Conservation (phyloP, 495 filamentous ascomycete genomes). For the Lasiosphaeriaceae sp. region DNA sequence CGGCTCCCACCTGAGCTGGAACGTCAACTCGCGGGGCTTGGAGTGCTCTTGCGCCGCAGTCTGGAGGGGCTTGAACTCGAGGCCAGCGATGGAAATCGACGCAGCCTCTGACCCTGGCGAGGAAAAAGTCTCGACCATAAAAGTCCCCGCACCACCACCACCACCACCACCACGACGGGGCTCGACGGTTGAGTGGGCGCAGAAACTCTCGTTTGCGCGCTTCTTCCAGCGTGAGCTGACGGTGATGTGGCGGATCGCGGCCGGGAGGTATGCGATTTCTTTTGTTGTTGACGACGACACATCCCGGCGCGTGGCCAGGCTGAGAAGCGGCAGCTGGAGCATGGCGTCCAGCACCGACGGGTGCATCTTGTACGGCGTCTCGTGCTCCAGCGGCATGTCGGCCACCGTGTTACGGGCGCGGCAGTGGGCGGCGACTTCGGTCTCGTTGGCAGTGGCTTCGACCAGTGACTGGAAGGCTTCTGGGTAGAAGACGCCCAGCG, state of each 20-base stretch:
- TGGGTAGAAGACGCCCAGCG: slow-evolving; percentile 31
- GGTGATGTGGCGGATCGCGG: slow-evolving; percentile 26
- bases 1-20: slow-evolving; percentile 43
- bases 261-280: slow-evolving; percentile 24
- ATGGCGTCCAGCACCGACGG: slow-evolving; percentile 44
- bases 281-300: neutral
- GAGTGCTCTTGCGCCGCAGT: neutral
- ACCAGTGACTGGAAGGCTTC: slow-evolving; percentile 37
- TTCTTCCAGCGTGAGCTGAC: slow-evolving; percentile 24
- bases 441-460: slow-evolving; percentile 29
- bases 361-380: slow-evolving; percentile 42
- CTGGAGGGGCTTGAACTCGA: slow-evolving; percentile 23
- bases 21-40: slow-evolving; percentile 33
- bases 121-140: slow-evolving; percentile 29
- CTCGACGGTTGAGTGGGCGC: slow-evolving; percentile 26
- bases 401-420: slow-evolving; percentile 41
- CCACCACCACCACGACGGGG: no score
- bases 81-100: slow-evolving; percentile 27
- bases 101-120: slow-evolving; percentile 24
- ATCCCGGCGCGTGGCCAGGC: slow-evolving; percentile 17
- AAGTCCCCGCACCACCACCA: slow-evolving; percentile 17
- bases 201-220: slow-evolving; percentile 25
- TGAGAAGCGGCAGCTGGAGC: slow-evolving; percentile 35
- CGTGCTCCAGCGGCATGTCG: slow-evolving; percentile 45
- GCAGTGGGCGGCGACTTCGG: slow-evolving; percentile 30